A percentile compares a stretch with the other conserved stretches of the same genome.
Conservation (phyloP, 2,329 filamentous ascomycete genomes). For the Epichloe aotearoae region DNA sequence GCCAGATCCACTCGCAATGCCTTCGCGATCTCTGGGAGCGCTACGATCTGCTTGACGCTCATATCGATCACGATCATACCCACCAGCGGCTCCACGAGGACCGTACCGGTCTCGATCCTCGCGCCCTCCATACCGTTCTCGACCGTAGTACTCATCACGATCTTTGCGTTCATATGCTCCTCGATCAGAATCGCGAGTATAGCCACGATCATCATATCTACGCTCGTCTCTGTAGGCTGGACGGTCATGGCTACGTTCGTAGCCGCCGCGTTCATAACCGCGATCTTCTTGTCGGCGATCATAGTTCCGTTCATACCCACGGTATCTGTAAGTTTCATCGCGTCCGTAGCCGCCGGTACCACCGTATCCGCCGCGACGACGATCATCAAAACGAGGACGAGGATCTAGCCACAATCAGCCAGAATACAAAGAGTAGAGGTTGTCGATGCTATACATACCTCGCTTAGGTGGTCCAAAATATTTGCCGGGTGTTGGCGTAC, state of each 20-base stretch:
- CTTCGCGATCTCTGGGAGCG: slow-evolving; percentile 25
- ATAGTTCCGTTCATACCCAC: slow-evolving; percentile 29
- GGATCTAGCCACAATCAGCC: slow-evolving; percentile 17
- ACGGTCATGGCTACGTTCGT: slow-evolving; percentile 36
- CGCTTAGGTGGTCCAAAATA: slow-evolving; percentile 98
- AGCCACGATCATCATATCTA: slow-evolving; percentile 32
- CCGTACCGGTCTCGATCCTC: slow-evolving; percentile 32
- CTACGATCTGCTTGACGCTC: slow-evolving; percentile 32
- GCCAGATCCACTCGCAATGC: slow-evolving; percentile 21
- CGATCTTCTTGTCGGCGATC: slow-evolving; percentile 34
- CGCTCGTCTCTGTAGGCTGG: slow-evolving; percentile 22
- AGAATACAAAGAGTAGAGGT: not conserved
- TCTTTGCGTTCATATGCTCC: slow-evolving; percentile 39
- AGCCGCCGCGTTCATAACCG: slow-evolving; percentile 26
- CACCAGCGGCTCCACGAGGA: slow-evolving; percentile 25
- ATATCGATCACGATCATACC: slow-evolving; percentile 36
- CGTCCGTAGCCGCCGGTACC: slow-evolving; percentile 30
- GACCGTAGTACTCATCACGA: slow-evolving; percentile 26
- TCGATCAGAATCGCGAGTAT: slow-evolving; percentile 45
- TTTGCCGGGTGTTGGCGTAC: slow-evolving; percentile 94
- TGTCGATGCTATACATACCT: slow-evolving; percentile 43
- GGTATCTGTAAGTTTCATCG: slow-evolving; percentile 46
- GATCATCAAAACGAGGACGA: slow-evolving; percentile 42
- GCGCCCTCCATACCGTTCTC: slow-evolving; percentile 27
- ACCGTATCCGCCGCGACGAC: slow-evolving; percentile 48